Base-by-base conservation (phyloP, 2,329 filamentous ascomycete species). In the Alternaria viburni region DNA sequence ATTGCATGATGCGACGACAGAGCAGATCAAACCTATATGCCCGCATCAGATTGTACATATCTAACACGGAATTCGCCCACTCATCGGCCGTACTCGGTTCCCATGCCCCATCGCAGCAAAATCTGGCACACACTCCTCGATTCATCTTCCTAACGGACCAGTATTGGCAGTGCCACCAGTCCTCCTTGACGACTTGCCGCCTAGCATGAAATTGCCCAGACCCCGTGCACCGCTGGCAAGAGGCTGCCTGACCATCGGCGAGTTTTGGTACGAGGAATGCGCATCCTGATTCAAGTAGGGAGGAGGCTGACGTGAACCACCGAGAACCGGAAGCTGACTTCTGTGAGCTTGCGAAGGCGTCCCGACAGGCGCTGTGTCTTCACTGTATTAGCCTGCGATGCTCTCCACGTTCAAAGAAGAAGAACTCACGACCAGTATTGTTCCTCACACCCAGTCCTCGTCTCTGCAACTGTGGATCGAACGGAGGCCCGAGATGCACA, bases 181-280 rank as follows among this genome's bases (percentile, higher is more conserved):
- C 43, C 65, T 76, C 59, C 76, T 78, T 5, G 77, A 75, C 19
- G 72, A 54, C 56, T 79, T 80, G 1, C n/a, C 15, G 8, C 74
- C 59, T 13, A 78, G 70, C 21, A 73, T 68, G 59, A 78, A 77
- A 19, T 68, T 74, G n/a, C 68, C 69, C 26, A 71, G 59, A 11
- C 64, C 64, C 13, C 65, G 58, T 19, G 65, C 54, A 17, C 71
- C 69, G 15, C 50, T 68, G n/a, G 69, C 67, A 5, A 82, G 59
- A 12, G 77, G 70, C 43, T 78, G 78, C 49, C 79, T 72, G 36
- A 68, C 68, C 17, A 77, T 70, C 1, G 79, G 77, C 11, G 77
- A 75, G 11, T 73, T 67, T 21, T 74, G 74, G 47, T 77, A 76
- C n/a, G 67, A 44, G 21, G 69, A 62, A 23, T 66, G 65, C 9